Evolutionary conservation across 2,329 filamentous ascomycete species (phyloP), one percentile per base, ranked within the genome.

Genomic region (Diaporthe citriasiana): DNA sequence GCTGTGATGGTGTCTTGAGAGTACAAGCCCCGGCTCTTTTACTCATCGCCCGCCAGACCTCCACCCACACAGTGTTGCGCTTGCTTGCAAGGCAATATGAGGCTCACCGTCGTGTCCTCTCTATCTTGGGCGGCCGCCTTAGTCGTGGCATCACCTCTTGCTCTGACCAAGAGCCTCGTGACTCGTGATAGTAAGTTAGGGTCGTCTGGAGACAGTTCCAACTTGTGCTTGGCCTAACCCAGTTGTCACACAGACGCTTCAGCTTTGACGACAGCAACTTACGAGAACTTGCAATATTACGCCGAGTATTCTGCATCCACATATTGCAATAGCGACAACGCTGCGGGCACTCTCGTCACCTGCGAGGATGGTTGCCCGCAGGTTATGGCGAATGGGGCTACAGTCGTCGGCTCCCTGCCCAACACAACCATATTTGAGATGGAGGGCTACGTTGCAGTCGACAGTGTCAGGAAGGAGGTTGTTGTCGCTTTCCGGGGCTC

Each of bases 401-500:
- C 81, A 4, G 81, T 89, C 12, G 77, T 85, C n/a, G 80, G 80
- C 71, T 85, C 83, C 1, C 85, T 87, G 77, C 75, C 74, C 85
- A 75, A 77, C 25, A 57, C 59, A 7, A 66, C 78, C 74, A 7
- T 79, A 30, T 78, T 79, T 73, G 74, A 82, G 73, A 84, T 87
- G 57, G 81, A 85, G 47, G 89, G 87, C 73, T 89, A 88, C 73
- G 84, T 91, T 30, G 85, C 87, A 35, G 81, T 86, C 30, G 90
- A 92, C 79, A 76, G 83, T 25, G 79, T 79, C 33, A 85, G 84
- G 76, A 77, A 85, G 71, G 83, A 89, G 73, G 90, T 93, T 74
- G 88, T 93, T 63, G 80, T 92, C 55, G 85, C 89, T 42, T 86
- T 92, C 82, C 88, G 90, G 53, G 92, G 92, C 77, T 89, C 88